Conservation (phyloP, 768 basidiomycete species). For the Leccinum ochraceum region DNA sequence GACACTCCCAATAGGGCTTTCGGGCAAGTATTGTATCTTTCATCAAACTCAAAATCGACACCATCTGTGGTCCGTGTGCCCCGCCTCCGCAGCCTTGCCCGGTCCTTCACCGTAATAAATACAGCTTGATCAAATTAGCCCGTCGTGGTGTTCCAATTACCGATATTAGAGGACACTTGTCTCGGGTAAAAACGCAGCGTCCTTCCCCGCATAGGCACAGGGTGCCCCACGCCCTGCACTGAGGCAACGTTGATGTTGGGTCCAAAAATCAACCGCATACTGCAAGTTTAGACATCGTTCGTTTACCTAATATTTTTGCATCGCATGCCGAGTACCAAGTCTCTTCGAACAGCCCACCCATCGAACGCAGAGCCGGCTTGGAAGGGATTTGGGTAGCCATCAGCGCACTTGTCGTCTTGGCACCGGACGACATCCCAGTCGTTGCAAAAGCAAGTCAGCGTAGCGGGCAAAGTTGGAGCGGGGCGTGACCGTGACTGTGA, state of each 20-base stretch:
- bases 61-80: neutral
- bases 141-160: neutral
- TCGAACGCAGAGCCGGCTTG: neutral
- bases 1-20: neutral
- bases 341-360: neutral
- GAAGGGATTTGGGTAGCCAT: neutral
- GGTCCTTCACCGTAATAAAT: neutral
- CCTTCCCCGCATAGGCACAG: neutral
- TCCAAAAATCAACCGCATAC: neutral
- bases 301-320: neutral
- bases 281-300: neutral
- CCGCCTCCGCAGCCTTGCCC: neutral
- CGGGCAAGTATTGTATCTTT: neutral
- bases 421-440: neutral
- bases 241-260: neutral
- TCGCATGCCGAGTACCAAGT: neutral
- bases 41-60: neutral
- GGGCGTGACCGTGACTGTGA: too few relatives aligned
- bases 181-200: neutral
- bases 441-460: neutral
- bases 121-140: neutral
- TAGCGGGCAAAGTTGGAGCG: too few relatives aligned
- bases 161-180: neutral
- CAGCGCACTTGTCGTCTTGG: neutral
- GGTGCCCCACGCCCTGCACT: neutral